phyloP scores from a whole-genome alignment of 306 rosid species.

The Ammopiptanthus mongolicus region DNA sequence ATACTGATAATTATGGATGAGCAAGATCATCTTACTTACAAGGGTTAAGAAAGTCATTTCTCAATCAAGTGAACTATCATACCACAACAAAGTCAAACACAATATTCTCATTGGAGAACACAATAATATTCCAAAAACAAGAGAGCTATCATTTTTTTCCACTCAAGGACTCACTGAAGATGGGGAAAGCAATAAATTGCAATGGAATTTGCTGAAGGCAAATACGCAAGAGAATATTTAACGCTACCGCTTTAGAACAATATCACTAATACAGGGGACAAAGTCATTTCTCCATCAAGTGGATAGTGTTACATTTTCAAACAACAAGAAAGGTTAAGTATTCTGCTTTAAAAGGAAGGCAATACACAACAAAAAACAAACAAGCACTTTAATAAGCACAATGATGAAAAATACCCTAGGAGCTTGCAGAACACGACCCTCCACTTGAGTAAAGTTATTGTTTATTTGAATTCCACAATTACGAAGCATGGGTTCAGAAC shows the following conservation, averaged over 20 bases:
- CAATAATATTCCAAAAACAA: neutral
- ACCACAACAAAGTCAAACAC: neutral
- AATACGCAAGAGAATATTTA: neutral
- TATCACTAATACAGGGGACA: neutral
- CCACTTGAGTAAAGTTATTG: constrained; percentile 58
- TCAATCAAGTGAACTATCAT: neutral
- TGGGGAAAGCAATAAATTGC: neutral
- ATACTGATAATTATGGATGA: neutral
- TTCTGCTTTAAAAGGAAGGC: neutral
- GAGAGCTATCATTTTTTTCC: neutral
- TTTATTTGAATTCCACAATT: constrained; percentile 58
- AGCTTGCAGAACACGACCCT: constrained; percentile 82
- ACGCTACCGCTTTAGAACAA: neutral
- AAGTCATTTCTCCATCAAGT: neutral
- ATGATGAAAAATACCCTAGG: constrained; percentile 54
- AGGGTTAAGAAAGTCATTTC: neutral
- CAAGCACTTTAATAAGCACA: neutral
- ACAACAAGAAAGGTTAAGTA: neutral
- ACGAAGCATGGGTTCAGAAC: constrained; percentile 65
- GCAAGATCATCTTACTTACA: neutral
- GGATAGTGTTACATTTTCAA: neutral
- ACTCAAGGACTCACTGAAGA: neutral
- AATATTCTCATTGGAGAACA: neutral
- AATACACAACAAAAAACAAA: neutral
- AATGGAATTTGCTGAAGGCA: neutral